These are phyloP conservation scores for Anaeramoeba ignava DNA, from an alignment of 78 protist genomes.

Conservation along the genomic window DNA sequence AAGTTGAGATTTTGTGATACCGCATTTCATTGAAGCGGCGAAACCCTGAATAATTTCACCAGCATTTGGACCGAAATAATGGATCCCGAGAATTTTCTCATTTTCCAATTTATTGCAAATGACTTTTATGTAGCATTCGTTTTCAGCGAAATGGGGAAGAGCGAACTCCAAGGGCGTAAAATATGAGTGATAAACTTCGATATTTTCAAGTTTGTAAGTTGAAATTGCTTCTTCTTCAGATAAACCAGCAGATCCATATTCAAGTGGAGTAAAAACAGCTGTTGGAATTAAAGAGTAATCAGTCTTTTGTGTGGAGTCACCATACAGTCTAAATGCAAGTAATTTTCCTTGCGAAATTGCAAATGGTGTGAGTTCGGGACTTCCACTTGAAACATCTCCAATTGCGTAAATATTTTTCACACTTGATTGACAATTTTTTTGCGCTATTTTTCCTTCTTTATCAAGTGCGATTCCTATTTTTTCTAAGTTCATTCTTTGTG, in stretches of 20 bases:
- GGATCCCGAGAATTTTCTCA: slow-evolving; percentile 61
- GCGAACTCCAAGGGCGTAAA: slow-evolving; percentile 57
- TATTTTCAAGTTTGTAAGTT: slow-evolving; percentile 47
- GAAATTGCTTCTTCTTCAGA: slow-evolving; percentile 66
- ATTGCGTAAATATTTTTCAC: slow-evolving; percentile 64
- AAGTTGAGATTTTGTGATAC: slow-evolving; percentile 59
- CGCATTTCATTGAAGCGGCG: slow-evolving; percentile 43
- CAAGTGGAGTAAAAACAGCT: slow-evolving; percentile 88
- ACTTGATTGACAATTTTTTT: slow-evolving; percentile 42
- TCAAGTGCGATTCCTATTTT: slow-evolving; percentile 25
- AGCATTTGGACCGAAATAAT: slow-evolving; percentile 75
- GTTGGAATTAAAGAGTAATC: no score
- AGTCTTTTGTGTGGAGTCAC: no score
- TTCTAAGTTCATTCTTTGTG: slow-evolving; percentile 41
- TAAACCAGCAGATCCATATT: slow-evolving; percentile 69
- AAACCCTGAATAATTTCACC: slow-evolving; percentile 81
- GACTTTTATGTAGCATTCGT: slow-evolving; percentile 61
- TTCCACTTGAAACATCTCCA: slow-evolving; percentile 43
- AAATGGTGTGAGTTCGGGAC: slow-evolving; percentile 85
- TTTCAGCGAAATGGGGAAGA: slow-evolving; percentile 45
- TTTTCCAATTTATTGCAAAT: slow-evolving; percentile 24
- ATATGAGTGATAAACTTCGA: slow-evolving; percentile 50
- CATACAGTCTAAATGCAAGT: no score
- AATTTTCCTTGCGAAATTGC: slow-evolving; percentile 67
- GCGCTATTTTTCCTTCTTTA: slow-evolving; percentile 48